Base-by-base conservation (phyloP, 176 grass and related monocot species). In the Aegilops longissima region DNA sequence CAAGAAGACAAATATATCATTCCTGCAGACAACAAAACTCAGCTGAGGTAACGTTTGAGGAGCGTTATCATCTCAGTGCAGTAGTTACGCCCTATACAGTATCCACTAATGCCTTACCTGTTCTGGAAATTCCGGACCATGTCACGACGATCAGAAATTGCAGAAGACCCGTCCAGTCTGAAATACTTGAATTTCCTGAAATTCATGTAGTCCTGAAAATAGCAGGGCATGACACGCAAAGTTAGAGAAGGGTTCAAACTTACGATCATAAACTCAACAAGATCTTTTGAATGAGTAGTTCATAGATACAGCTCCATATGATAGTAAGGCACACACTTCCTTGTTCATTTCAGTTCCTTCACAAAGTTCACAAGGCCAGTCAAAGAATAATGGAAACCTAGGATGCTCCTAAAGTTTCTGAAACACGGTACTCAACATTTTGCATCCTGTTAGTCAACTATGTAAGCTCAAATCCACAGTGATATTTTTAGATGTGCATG, bases 101-200 rank as follows among this genome's bases (percentile, higher is more conserved):
- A 83, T 69, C 17, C 27, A 71, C 68, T 18, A 83, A 78, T 61
- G 66, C 25, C 12, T 88, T 88, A 94, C 97, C 97, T 88, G 51
- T 86, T 90, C 88, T 99, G 97, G 68, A 99, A 99, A 52, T 99
- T 91, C 34, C 94, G 95, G 76, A 99, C 97, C 97, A 99, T 99
- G 87, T 99, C 97, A 88, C 97, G 97, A 30, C 97, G 92, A 83
- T 96, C 92, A 29, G 90, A 93, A 63, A 99, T 96, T 83, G 90
- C 86, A 66, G 97, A 99, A 82, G 94, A 97, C 79, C 97, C 97
- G 77, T 99, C 97, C 75, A 99, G 87, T 84, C 97, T 93, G 51
- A 96, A 97, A 80, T 99, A 99, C 83, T 96, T 99, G 30, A 94
- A 99, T 90, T 99, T 99, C 82, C 97, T 99, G 62, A 95, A 99